Evolutionary conservation across 2,329 filamentous ascomycete genomes (phyloP).

Genomic region (Fusarium subtropicale): DNA sequence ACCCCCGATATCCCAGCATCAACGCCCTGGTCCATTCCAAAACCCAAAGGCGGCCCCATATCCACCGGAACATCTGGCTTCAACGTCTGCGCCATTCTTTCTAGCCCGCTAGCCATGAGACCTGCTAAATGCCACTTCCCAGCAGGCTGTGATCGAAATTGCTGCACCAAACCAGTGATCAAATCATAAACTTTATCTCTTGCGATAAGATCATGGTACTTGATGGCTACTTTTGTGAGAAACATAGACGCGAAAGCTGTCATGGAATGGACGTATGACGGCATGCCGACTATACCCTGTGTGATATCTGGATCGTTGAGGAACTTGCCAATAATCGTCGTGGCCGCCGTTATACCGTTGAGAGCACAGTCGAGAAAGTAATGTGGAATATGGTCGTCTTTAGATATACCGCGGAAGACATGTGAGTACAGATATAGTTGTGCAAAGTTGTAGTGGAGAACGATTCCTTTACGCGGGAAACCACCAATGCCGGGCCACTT

Average conservation of each 20-base stretch:
- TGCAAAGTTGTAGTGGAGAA: constrained; percentile 57
- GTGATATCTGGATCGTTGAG: constrained; percentile 57
- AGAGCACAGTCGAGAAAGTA: constrained; percentile 52
- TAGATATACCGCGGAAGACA: constrained; percentile 54
- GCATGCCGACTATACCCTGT: constrained; percentile 57
- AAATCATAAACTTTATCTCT: constrained; percentile 54
- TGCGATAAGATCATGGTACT: constrained; percentile 58
- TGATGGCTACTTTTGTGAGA: constrained; percentile 60
- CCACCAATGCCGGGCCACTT: constrained; percentile 54
- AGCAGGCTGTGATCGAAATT: constrained; percentile 56
- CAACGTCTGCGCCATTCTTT: constrained; percentile 52
- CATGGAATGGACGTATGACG: constrained; percentile 65
- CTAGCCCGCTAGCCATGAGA: constrained; percentile 60
- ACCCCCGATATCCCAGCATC: constrained; percentile 25
- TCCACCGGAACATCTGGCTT: constrained; percentile 27
- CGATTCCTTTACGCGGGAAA: constrained; percentile 55
- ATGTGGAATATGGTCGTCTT: constrained; percentile 50
- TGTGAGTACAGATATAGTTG: constrained; percentile 58
- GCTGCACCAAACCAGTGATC: constrained; percentile 53
- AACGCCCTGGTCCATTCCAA: constrained; percentile 23
- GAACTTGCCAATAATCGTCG: constrained; percentile 58
- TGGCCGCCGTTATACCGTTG: constrained; percentile 54
- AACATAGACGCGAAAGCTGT: constrained; percentile 65
- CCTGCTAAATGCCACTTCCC: constrained; percentile 61
- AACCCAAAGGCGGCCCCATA: constrained; percentile 11